Conservation (phyloP, 768 basidiomycete species). For the Termitomyces sp. region DNA sequence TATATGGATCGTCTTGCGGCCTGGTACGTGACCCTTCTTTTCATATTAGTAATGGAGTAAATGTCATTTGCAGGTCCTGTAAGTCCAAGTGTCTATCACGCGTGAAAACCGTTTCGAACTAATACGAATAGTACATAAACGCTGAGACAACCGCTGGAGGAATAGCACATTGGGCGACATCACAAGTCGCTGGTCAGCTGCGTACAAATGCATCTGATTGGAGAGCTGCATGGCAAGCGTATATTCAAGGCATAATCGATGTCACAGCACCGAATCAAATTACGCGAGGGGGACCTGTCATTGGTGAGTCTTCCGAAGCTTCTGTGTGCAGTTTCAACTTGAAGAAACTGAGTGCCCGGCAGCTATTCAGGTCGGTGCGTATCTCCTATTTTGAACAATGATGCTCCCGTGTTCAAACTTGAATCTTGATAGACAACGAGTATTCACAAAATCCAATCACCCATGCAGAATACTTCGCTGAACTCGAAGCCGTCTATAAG, state of each 20-base stretch:
- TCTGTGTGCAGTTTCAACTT: not conserved
- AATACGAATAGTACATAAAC: slow-evolving; percentile 52
- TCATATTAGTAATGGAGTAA: not conserved
- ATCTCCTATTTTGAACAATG: not conserved
- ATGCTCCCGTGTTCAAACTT: not conserved
- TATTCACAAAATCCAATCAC: slow-evolving; percentile 46
- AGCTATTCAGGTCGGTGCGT: slow-evolving; percentile 53
- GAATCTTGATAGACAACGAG: slow-evolving; percentile 56
- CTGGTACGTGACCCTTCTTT: slow-evolving; percentile 37
- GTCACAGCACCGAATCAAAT: slow-evolving; percentile 63
- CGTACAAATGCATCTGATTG: slow-evolving; percentile 75
- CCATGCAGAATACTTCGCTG: slow-evolving; percentile 53
- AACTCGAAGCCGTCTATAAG: slow-evolving; percentile 50
- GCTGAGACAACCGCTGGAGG: slow-evolving; percentile 81
- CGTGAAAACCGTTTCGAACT: not conserved
- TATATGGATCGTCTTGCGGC: slow-evolving; percentile 74
- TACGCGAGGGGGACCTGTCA: slow-evolving; percentile 66
- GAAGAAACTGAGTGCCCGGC: not conserved
- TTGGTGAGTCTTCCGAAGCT: slow-evolving; percentile 36
- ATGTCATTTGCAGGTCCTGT: slow-evolving; percentile 30
- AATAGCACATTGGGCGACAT: slow-evolving; percentile 63
- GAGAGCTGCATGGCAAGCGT: slow-evolving; percentile 63
- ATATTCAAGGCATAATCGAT: slow-evolving; percentile 60
- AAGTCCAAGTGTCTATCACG: slow-evolving; percentile 10
- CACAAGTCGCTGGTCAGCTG: slow-evolving; percentile 55